Conservation (phyloP, 1,284 basidiomycete genomes). For the Acaromyces ingoldii region DNA sequence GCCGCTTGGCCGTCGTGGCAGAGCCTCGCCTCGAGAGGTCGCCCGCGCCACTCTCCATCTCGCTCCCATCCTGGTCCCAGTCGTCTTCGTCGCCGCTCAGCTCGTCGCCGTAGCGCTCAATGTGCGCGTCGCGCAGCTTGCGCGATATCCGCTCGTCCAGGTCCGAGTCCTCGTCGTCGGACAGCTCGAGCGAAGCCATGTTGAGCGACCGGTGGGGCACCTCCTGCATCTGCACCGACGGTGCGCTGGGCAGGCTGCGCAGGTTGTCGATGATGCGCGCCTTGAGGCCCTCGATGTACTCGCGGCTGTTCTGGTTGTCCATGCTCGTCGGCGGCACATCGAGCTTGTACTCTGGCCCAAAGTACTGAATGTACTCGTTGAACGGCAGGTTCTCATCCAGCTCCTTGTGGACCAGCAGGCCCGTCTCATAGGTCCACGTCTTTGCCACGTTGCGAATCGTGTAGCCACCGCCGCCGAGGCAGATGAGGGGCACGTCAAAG, state of each 20-base stretch:
- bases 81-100: slow-evolving; percentile 40
- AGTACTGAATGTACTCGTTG: slow-evolving; percentile 97
- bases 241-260: slow-evolving; percentile 70
- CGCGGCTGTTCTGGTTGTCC: slow-evolving; percentile 83
- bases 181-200: slow-evolving; percentile 55
- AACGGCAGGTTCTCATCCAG: slow-evolving; percentile 76
- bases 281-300: slow-evolving; percentile 73
- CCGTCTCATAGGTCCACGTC: slow-evolving; percentile 95
- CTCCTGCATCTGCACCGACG: slow-evolving; percentile 80
- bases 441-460: slow-evolving; percentile 86
- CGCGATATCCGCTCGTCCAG: slow-evolving; percentile 50
- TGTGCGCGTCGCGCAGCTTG: slow-evolving; percentile 39
- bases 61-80: slow-evolving; percentile 15
- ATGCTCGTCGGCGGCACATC: slow-evolving; percentile 88
- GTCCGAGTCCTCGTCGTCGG: slow-evolving; percentile 51
- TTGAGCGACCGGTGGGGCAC: slow-evolving; percentile 61
- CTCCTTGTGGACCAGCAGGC: slow-evolving; percentile 80
- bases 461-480: slow-evolving; percentile 93
- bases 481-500: slow-evolving; percentile 79
- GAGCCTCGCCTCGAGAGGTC: no score
- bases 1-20: background rate
- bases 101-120: slow-evolving; percentile 39
- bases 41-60: background rate
- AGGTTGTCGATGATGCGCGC: slow-evolving; percentile 72
- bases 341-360: slow-evolving; percentile 87